phyloP scores from a whole-genome alignment of 192 early-diverging fungal genomes.

The Neocallimastix lanati region DNA sequence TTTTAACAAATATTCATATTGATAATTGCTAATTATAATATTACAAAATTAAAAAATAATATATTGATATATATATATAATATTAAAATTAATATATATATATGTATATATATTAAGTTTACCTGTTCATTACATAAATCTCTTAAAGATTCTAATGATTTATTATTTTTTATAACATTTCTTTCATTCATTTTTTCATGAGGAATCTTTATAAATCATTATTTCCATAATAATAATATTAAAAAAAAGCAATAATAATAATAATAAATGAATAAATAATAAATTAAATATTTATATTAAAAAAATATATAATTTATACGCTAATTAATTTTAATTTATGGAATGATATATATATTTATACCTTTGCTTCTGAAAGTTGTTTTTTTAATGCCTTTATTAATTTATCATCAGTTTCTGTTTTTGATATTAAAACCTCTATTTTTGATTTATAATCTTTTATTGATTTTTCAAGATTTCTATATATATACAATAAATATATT shows the following conservation, averaged over 20 bases:
- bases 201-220: neutral
- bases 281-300: too few species aligned
- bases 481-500: neutral
- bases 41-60: too few species aligned
- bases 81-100: too few species aligned
- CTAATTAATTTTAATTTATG: too few species aligned
- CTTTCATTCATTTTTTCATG: neutral
- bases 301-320: too few species aligned
- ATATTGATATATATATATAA: too few species aligned
- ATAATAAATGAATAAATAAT: too few species aligned
- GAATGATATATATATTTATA: too few species aligned
- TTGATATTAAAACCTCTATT: neutral
- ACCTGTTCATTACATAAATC: neutral
- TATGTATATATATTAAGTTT: neutral
- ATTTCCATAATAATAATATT: too few species aligned
- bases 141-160: neutral
- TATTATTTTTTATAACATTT: neutral
- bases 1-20: too few species aligned
- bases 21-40: too few species aligned
- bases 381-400: neutral
- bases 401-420: neutral
- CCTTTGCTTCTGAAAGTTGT: neutral
- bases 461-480: neutral
- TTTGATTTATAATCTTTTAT: neutral
- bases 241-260: too few species aligned